Conservation (phyloP, 371 early-diverging fungal genomes). For the Rhizopus arrhizus region DNA sequence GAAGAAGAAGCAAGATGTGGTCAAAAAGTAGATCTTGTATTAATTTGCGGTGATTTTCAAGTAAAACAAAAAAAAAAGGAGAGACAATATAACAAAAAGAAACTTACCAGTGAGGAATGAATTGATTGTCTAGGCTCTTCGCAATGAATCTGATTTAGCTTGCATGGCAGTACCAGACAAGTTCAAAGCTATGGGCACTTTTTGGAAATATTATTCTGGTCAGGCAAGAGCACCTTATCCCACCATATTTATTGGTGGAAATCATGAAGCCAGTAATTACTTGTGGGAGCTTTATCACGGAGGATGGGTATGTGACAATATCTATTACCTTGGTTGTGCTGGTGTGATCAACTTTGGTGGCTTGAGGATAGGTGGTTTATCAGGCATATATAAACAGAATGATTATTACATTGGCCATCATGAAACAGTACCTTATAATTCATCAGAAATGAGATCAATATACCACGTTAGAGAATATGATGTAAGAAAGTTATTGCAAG, state of each 20-base stretch:
- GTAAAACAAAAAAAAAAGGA: conserved; percentile 32
- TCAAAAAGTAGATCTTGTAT: conserved; percentile 80
- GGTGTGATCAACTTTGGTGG: conserved; percentile 85
- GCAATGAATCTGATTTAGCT: conserved; percentile 82
- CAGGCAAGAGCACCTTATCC: conserved; percentile 76
- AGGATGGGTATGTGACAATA: conserved; percentile 95
- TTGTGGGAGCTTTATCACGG: conserved; percentile 94
- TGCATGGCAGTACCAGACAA: conserved; percentile 83
- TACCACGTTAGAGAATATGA: conserved; percentile 91
- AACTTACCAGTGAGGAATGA: neutral
- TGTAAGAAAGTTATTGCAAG: conserved; percentile 70
- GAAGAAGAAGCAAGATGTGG: conserved; percentile 54
- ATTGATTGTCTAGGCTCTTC: conserved; percentile 61
- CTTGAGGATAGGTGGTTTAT: conserved; percentile 88
- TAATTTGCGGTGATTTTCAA: conserved; percentile 98
- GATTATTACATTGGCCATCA: conserved; percentile 80
- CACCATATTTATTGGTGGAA: conserved; percentile 96
- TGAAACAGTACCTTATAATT: conserved; percentile 77
- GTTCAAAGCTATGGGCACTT: conserved; percentile 79
- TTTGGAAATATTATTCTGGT: conserved; percentile 93
- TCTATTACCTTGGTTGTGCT: conserved; percentile 90
- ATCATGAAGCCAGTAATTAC: conserved; percentile 95
- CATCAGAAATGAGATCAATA: conserved; percentile 59
- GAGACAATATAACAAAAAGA: neutral
- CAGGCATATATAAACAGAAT: conserved; percentile 85